Base-by-base conservation (phyloP, 208 protist species). In the Trypanosoma brucei region DNA sequence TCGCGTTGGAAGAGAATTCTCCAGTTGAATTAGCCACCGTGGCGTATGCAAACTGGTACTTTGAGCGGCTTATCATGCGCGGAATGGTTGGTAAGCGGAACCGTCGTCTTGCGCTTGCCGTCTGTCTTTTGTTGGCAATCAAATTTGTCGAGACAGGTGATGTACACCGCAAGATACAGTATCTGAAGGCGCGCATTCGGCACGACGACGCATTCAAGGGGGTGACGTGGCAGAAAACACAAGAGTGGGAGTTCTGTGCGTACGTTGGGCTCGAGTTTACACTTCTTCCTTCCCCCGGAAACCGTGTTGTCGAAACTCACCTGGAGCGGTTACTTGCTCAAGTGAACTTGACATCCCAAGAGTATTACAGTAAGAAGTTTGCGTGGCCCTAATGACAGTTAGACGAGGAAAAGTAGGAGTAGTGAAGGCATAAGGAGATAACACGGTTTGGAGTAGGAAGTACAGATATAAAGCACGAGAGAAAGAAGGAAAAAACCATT, bases 1-100 rank as follows among this genome's bases (percentile, higher is more conserved):
- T 90, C 70, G 84, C 76, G 30, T 70, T 94, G 1, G 79, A 89
- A 74, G 75, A 86, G 55, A 70, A 71, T 50, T 83, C 76, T 2
- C 75, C 82, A 22, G 64, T 94, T 33, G 84, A 94, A 61, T 59
- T 94, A 22, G 71, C 71, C 50, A 91, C 87, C 9, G 66, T 82
- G 36, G 84, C 87, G 13, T 74, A 91, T 61, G 87, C 84, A n/a
- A 89, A 91, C 66, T 94, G 87, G 84, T 94, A 94, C 70, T 88
- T 91, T 68, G 87, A 94, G 72, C 75, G 87, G 5, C 76, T 94
- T 39, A 72, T 91, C 36, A 72, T 80, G 65, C 79, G 78, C 45
- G 84, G 83, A 13, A 91, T 91, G 84, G 87, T 94, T 51, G 74
- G 79, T 34, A 91, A 91, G 59, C 69, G 70, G 36, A 94, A 94